phyloP scores from a whole-genome alignment of 1,284 basidiomycete species.

The Ceratobasidium sp. region DNA sequence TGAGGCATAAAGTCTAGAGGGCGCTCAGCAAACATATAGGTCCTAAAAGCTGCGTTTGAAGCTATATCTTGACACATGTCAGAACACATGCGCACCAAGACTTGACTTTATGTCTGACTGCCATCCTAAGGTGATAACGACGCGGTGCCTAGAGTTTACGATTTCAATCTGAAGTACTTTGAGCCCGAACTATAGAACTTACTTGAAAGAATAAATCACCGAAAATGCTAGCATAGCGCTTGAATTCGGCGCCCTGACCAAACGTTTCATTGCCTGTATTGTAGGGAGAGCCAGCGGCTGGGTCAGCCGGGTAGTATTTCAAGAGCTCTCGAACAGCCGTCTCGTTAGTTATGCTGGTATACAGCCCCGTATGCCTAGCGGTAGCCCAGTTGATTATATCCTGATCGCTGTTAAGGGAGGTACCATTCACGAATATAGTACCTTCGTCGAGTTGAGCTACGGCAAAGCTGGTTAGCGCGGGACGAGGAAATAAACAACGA shows the following conservation, averaged over 20 bases:
- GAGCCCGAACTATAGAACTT: background rate
- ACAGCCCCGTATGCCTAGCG: constrained; percentile 11
- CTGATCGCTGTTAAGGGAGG: constrained; percentile 9
- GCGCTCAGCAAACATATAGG: no score
- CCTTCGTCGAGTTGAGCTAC: constrained; percentile 49
- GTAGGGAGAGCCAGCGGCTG: constrained; percentile 45
- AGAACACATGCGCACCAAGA: no score
- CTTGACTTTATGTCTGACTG: no score
- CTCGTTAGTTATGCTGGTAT: background rate
- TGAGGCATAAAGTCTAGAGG: no score
- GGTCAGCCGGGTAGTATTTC: constrained; percentile 35
- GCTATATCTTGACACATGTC: no score
- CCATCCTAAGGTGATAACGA: no score
- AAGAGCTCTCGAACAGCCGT: constrained; percentile 35
- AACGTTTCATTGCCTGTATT: constrained; percentile 33
- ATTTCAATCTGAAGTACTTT: no score
- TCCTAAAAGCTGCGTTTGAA: no score
- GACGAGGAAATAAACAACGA: no score
- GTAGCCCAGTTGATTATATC: constrained; percentile 23
- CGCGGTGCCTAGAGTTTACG: no score
- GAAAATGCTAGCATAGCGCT: constrained; percentile 30
- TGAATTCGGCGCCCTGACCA: constrained; percentile 27
- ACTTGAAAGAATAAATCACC: constrained; percentile 42
- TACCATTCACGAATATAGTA: constrained; percentile 48
- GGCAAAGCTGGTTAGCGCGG: background rate